Percentiles rank a stretch among this genome's conserved stretches.
Evolutionary conservation across 768 basidiomycete genomes (phyloP).

Genomic region (Pulveroboletus ravenelii): DNA sequence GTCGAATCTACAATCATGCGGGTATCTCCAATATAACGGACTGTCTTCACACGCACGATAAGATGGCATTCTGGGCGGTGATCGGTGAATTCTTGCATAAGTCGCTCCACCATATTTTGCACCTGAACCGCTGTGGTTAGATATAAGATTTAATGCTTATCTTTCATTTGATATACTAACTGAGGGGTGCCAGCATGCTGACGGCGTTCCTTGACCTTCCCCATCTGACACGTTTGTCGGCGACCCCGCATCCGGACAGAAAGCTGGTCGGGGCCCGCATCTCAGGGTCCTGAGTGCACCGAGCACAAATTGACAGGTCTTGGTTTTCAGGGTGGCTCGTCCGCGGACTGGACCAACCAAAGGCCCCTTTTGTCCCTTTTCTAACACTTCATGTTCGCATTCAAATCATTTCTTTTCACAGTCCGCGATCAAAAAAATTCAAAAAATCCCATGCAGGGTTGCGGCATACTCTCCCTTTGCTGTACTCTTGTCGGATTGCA

Average conservation of each 20-base stretch:
- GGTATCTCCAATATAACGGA: neutral
- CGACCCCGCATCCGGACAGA: neutral
- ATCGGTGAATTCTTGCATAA: neutral
- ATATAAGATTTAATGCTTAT: neutral
- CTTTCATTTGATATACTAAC: neutral
- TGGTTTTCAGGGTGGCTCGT: constrained; percentile 4
- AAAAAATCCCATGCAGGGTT: neutral
- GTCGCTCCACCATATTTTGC: neutral
- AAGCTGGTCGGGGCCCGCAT: neutral
- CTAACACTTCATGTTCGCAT: neutral
- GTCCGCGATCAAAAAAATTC: constrained; percentile 3
- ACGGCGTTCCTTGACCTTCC: neutral
- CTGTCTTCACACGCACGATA: constrained; percentile 4
- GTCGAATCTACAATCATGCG: constrained; percentile 2
- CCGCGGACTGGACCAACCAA: neutral
- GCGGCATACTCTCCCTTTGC: neutral
- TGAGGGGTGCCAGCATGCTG: neutral
- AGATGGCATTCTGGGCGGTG: neutral
- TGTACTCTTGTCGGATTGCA: neutral
- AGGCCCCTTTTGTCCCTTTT: neutral
- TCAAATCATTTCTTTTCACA: neutral
- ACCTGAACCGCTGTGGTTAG: neutral
- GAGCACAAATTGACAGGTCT: neutral
- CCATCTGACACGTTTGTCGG: constrained; percentile 6
- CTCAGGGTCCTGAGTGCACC: neutral